These are phyloP conservation scores for Melaleuca alternifolia DNA, from an alignment of 345 rosid species.

Conservation along the genomic window DNA sequence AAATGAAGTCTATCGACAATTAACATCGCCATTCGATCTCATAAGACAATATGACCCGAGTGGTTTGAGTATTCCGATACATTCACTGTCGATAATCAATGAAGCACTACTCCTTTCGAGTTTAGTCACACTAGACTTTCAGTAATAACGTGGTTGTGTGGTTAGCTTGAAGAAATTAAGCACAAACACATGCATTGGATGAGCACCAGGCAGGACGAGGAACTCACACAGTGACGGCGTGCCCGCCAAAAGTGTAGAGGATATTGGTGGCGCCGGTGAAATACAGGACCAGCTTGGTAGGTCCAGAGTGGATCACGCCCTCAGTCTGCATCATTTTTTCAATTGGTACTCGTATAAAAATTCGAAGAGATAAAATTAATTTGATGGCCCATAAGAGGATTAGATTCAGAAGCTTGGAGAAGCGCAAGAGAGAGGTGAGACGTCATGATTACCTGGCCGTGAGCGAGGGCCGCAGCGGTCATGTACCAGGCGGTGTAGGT, in stretches of 20 bases:
- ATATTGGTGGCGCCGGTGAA: conserved; percentile 92
- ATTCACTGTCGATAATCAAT: not conserved
- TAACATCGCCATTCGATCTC: not conserved
- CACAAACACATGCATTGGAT: not conserved
- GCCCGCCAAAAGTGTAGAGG: conserved; percentile 84
- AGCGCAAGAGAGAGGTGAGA: not conserved
- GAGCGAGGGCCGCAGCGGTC: conserved; percentile 46
- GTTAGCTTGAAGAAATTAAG: not conserved
- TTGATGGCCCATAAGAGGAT: not conserved
- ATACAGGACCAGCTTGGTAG: conserved; percentile 49
- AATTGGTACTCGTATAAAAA: not conserved
- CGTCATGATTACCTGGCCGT: conserved; percentile 44
- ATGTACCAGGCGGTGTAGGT: conserved; percentile 89
- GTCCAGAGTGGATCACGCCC: conserved; percentile 58
- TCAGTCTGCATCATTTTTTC: conserved; percentile 22
- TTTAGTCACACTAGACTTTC: not conserved
- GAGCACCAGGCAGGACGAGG: not conserved
- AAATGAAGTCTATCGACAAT: not conserved
- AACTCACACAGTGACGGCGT: conserved; percentile 79
- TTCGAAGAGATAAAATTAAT: not conserved
- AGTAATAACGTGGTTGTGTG: not conserved
- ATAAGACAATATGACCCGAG: not conserved
- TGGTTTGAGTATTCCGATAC: not conserved
- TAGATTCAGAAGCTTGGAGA: not conserved
- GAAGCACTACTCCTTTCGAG: not conserved